phyloP scores from a whole-genome alignment of 345 rosid species.

The Gossypioides kirkii region DNA sequence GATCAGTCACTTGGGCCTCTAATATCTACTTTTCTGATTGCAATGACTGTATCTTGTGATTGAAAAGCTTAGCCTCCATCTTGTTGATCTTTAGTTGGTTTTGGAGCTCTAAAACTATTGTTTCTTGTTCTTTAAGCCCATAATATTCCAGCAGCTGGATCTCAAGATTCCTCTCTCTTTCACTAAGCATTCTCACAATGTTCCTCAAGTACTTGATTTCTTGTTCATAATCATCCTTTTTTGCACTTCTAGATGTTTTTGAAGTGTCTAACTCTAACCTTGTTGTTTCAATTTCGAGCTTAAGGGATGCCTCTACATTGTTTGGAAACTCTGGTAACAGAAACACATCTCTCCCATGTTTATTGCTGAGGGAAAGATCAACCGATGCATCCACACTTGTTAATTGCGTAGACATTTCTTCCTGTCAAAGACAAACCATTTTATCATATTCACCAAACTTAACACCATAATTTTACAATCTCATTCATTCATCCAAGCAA shows the following conservation, averaged over 20 bases:
- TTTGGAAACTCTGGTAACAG: slow-evolving; percentile 29
- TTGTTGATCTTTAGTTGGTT: slow-evolving; percentile 68
- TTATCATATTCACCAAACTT: background rate
- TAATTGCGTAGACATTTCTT: slow-evolving; percentile 20
- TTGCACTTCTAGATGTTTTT: slow-evolving; percentile 31
- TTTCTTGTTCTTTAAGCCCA: slow-evolving; percentile 79
- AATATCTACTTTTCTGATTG: slow-evolving; percentile 61
- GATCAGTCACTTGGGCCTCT: slow-evolving; percentile 50
- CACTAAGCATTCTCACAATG: slow-evolving; percentile 53
- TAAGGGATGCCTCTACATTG: slow-evolving; percentile 19
- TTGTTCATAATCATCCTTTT: slow-evolving; percentile 46
- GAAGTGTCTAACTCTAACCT: slow-evolving; percentile 38
- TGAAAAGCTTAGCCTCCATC: slow-evolving; percentile 66
- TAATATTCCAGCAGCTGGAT: slow-evolving; percentile 70
- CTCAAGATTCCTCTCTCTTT: slow-evolving; percentile 75
- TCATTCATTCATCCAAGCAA: background rate
- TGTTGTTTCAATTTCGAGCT: slow-evolving; percentile 31
- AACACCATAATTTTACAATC: background rate
- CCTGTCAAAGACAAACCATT: slow-evolving; percentile 21
- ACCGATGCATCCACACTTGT: slow-evolving; percentile 21
- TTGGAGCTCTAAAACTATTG: slow-evolving; percentile 65
- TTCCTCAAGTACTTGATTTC: slow-evolving; percentile 55
- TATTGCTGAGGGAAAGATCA: slow-evolving; percentile 37
- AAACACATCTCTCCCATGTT: slow-evolving; percentile 34
- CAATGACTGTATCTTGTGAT: slow-evolving; percentile 66